phyloP scores from a whole-genome alignment of 1,139 yeast species.

The Pneumocystis jirovecii region DNA sequence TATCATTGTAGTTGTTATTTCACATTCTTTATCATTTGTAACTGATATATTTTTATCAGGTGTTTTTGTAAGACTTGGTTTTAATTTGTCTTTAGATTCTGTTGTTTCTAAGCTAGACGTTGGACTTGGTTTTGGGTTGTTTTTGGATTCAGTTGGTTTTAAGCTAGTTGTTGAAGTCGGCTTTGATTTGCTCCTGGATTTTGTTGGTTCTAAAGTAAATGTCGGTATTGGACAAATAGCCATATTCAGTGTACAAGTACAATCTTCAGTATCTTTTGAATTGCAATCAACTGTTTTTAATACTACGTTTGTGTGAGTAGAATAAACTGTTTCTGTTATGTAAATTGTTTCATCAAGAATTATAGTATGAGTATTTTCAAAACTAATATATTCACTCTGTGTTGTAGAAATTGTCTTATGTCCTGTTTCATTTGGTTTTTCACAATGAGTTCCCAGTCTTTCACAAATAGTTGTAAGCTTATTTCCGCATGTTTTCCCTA shows the following conservation, averaged over 20 bases:
- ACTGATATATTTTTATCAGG: not conserved
- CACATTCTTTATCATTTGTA: not conserved
- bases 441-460: not conserved
- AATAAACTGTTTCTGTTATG: not conserved
- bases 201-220: too few species aligned
- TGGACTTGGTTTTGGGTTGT: too few species aligned
- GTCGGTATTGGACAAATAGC: not conserved
- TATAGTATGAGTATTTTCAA: not conserved
- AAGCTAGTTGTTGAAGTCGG: not conserved
- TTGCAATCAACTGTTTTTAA: not conserved
- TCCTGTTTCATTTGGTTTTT: not conserved
- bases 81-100: too few species aligned
- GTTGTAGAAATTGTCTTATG: not conserved
- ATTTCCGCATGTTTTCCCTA: not conserved
- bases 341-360: not conserved
- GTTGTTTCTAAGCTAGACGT: too few species aligned
- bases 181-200: too few species aligned
- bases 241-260: not conserved
- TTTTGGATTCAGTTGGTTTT: too few species aligned
- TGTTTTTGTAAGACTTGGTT: too few species aligned
- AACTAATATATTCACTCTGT: not conserved
- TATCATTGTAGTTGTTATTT: not conserved
- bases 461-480: not conserved
- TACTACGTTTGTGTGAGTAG: not conserved
- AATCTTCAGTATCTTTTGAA: not conserved